A percentile compares a stretch with the other conserved stretches of the same genome.
Evolutionary conservation across 345 rosid genomes (phyloP).

Genomic region (Brassica cretica): DNA sequence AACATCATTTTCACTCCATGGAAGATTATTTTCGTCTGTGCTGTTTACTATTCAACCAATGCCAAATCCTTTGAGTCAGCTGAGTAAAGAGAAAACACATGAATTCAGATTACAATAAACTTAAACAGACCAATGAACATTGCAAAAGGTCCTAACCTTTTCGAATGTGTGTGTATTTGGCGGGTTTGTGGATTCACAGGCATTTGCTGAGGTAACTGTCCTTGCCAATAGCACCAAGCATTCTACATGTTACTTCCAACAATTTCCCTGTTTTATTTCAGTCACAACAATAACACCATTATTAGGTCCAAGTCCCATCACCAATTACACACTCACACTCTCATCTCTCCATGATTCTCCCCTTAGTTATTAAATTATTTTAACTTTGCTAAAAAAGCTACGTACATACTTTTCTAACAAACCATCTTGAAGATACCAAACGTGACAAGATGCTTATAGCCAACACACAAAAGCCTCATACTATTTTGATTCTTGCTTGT

Average conservation of each 20-base stretch:
- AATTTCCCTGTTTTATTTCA: slow-evolving; percentile 57
- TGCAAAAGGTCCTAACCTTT: slow-evolving; percentile 22
- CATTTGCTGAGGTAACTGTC: slow-evolving; percentile 54
- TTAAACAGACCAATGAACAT: background rate
- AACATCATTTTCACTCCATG: slow-evolving; percentile 29
- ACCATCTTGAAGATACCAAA: slow-evolving; percentile 21
- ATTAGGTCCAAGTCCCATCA: slow-evolving; percentile 21
- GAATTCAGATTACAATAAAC: background rate
- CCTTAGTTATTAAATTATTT: background rate
- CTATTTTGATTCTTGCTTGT: slow-evolving; percentile 21
- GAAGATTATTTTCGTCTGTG: slow-evolving; percentile 11
- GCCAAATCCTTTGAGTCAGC: slow-evolving; percentile 27
- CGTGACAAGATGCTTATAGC: slow-evolving; percentile 27
- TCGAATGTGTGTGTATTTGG: slow-evolving; percentile 29
- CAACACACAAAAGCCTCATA: slow-evolving; percentile 1
- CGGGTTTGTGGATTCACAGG: slow-evolving; percentile 32
- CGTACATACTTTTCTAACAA: background rate
- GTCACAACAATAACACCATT: slow-evolving; percentile 22
- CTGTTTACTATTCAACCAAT: slow-evolving; percentile 23
- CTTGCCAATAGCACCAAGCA: slow-evolving; percentile 64
- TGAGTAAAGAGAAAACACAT: background rate
- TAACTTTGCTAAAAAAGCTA: slow-evolving; percentile 2
- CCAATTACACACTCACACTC: background rate
- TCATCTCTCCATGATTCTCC: slow-evolving; percentile 22
- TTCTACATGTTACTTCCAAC: slow-evolving; percentile 64